Evolutionary conservation across 495 filamentous ascomycete genomes (phyloP), one percentile per base, ranked within the genome.

Genomic region (Penicillium subrubescens): DNA sequence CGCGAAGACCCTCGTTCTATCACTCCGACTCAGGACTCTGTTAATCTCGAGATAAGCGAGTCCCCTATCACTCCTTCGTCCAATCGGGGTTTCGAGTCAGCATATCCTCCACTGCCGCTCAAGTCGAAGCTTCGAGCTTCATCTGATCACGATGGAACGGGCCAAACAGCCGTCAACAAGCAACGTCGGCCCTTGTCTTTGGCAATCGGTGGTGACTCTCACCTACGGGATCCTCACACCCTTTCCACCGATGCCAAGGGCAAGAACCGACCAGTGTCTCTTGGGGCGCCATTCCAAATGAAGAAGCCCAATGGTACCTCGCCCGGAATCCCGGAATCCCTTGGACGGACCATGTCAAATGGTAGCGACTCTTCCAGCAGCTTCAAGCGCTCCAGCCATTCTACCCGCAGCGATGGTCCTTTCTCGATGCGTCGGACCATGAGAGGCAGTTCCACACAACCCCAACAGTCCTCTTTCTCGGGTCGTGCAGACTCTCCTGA

Each of bases 301-400:
- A 62, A 35, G 12, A 33, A 14, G 29, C 17, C 33, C 2, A 44
- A 29, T 27, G 56, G 60, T n/a, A 15, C 23, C 14, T 39, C 33
- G 33, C 23, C 50, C 31, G 39, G 35, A 19, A 63, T 63, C 29
- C 67, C 67, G 27, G 27, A 4, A 58, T 65, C 62, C 23, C 66
- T 71, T 12, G 64, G 68, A 25, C 75, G 82, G 5, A 74, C 67
- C 0, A 63, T 69, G 62, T 82, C 82, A 0, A 84, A 84, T 67
- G 87, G 83, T 55, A 88, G 85, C 59, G 86, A 87, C 65, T 87
- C 84, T 7, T 85, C 84, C 8, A 89, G 86, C 69, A 87, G 85
- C 68, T 90, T 89, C 78, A 83, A 80, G 63, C 82, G 83, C 62
- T 68, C 76, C 31, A 73, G 76, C 37, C 68, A 76, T 37, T 76